These are phyloP conservation scores for Gossypium davidsonii DNA, from an alignment of 441 rosid genomes.

Conservation along the genomic window DNA sequence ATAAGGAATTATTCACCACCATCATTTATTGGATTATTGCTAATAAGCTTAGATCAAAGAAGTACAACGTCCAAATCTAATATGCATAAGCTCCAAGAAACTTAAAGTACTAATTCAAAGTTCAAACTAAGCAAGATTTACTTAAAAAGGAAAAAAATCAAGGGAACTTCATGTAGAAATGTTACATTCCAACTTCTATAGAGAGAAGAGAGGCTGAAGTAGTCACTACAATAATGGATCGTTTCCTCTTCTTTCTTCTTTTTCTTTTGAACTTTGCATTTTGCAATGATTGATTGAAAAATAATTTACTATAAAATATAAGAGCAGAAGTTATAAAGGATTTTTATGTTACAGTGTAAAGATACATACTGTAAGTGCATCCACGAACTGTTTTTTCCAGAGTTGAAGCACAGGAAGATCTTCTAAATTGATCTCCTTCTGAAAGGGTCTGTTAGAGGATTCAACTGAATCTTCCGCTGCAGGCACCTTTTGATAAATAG, in stretches of 20 bases:
- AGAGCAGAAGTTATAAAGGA: neutral
- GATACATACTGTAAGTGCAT: constrained; percentile 47
- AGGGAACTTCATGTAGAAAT: neutral
- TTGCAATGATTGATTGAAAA: neutral
- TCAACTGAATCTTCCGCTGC: constrained; percentile 33
- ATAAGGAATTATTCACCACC: constrained; percentile 8
- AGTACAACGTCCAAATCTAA: neutral
- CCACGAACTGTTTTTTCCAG: constrained; percentile 82
- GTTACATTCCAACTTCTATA: neutral
- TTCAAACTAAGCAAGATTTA: neutral
- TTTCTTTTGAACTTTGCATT: neutral
- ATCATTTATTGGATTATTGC: neutral
- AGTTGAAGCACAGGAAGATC: constrained; percentile 28
- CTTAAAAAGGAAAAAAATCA: neutral
- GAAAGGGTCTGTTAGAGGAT: constrained; percentile 28
- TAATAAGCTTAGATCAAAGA: neutral
- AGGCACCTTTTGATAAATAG: constrained; percentile 44
- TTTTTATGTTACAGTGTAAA: neutral
- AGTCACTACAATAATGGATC: neutral
- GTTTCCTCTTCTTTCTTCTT: neutral
- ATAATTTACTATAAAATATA: constrained; percentile 17
- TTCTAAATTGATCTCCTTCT: constrained; percentile 22
- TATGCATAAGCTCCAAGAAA: neutral
- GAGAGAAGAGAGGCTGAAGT: neutral
- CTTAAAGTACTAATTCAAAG: neutral